Evolutionary conservation across 805 yeast genomes (phyloP), one percentile per base, ranked within the genome.

Genomic region (Candida ovalis): DNA sequence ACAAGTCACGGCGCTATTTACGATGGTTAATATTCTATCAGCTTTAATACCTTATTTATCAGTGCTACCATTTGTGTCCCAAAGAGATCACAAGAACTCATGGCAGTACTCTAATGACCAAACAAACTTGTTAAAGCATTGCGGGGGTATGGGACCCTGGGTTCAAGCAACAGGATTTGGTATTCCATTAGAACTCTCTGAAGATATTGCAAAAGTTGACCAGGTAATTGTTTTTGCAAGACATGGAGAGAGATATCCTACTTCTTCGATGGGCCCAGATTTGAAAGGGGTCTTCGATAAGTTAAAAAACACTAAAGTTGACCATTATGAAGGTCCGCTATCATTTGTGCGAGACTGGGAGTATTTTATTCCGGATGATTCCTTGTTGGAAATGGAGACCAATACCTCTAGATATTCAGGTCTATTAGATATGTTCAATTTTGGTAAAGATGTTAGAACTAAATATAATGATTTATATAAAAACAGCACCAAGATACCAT

Each of bases 221-320:
- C 92, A 86, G 63, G 88, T 85, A 9, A 89, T 84, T 55, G 66
- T 86, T 21, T 67, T 85, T 44, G 81, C 82, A 55, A 76, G 96
- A 59, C 95, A 88, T 60, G 95, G 92, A 19, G 94, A 87, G 63
- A 71, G 96, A 54, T 86, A 73, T 59, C 89, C 88, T 3, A 76
- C 86, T 3, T 63, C 56, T 2, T 67, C 70, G n/a, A 68, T 73
- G 3, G 63, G 57, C 1, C 23, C 44, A 9, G 67, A 61, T 22
- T 54, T 63, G 17, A 49, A 55, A 12, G 47, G 48, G 1, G 46
- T 66, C 4, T 60, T 61, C 23, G 55, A 61, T 4, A 70, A 70
- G 48, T 66, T 81, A 56, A 61, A 60, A 38, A 35, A 39, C 13
- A 64, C 76, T 9, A 66, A 68, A 1, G 61, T 61, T 19, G 67